These are phyloP conservation scores for Cutaneotrichosporon mucoides DNA, from an alignment of 1,284 basidiomycete species.

Conservation along the genomic window DNA sequence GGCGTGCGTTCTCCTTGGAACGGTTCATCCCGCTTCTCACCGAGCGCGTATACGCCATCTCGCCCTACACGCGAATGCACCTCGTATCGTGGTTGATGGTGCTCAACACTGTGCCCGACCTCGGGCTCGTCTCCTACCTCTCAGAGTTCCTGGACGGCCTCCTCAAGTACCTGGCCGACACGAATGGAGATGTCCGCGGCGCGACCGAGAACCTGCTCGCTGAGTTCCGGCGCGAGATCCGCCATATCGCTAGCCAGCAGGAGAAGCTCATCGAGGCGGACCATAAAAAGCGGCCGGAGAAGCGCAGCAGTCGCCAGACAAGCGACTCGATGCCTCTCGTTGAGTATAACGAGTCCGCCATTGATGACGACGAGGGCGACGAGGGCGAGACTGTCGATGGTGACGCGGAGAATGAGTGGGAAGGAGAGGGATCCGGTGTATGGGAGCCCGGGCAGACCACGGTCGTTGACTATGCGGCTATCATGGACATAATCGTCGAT, in stretches of 20 bases:
- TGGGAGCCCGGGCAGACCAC: slow-evolving; percentile 95
- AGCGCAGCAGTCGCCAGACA: slow-evolving; percentile 19
- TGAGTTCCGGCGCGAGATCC: slow-evolving; percentile 90
- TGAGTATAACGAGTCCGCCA: slow-evolving; percentile 14
- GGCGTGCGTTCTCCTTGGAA: slow-evolving; percentile 78
- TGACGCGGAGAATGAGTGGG: slow-evolving; percentile 38
- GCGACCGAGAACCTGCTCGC: slow-evolving; percentile 86
- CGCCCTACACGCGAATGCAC: slow-evolving; percentile 93
- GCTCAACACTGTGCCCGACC: slow-evolving; percentile 91
- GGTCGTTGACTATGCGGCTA: slow-evolving; percentile 81
- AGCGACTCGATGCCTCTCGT: slow-evolving; percentile 23
- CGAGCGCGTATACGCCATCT: slow-evolving; percentile 91
- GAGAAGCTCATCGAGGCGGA: slow-evolving; percentile 45
- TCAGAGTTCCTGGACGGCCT: slow-evolving; percentile 93
- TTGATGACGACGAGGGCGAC: slow-evolving; percentile 25
- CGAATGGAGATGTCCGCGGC: slow-evolving; percentile 86
- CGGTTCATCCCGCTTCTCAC: slow-evolving; percentile 91
- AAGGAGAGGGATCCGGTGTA: slow-evolving; percentile 52
- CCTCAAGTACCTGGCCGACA: slow-evolving; percentile 90
- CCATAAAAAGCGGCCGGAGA: slow-evolving; percentile 18
- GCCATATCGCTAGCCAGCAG: slow-evolving; percentile 71
- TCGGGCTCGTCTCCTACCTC: slow-evolving; percentile 89
- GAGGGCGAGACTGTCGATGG: slow-evolving; percentile 20
- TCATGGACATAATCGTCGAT: slow-evolving; percentile 90
- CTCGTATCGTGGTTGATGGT: slow-evolving; percentile 96